Conservation (phyloP, 371 early-diverging fungal species). For the Gilbertella persicaria region DNA sequence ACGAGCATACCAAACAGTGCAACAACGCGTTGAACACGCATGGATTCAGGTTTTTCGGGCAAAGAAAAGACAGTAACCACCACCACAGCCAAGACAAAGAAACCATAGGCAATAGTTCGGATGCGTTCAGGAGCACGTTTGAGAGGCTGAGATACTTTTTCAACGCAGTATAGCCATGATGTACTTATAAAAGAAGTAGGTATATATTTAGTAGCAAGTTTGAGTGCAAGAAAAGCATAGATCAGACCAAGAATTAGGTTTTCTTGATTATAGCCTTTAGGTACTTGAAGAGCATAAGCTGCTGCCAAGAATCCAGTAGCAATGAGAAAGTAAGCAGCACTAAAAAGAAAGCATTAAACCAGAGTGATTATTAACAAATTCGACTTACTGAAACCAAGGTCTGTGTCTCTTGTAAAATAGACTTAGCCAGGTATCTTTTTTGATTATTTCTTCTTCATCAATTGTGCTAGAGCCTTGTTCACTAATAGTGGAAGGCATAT, state of each 20-base stretch:
- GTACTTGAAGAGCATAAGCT: conserved; percentile 43
- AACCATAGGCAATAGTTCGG: conserved; percentile 26
- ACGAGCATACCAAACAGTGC: conserved; percentile 75
- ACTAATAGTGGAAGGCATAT: conserved; percentile 6
- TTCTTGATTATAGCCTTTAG: conserved; percentile 41
- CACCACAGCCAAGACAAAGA: conserved; percentile 51
- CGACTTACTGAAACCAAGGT: conserved; percentile 27
- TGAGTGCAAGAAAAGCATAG: conserved; percentile 33
- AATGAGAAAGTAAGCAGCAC: conserved; percentile 38
- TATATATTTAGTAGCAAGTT: conserved; percentile 30
- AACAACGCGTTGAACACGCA: conserved; percentile 71
- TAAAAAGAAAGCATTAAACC: conserved; percentile 7
- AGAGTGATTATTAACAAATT: neutral
- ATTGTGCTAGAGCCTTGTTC: conserved; percentile 10
- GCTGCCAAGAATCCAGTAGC: conserved; percentile 42
- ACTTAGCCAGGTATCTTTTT: conserved; percentile 9
- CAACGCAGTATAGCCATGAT: conserved; percentile 20
- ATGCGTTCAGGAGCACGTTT: conserved; percentile 14
- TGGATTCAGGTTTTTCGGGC: conserved; percentile 55
- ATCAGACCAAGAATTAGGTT: conserved; percentile 38
- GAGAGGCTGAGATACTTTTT: conserved; percentile 22
- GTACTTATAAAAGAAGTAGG: conserved; percentile 28
- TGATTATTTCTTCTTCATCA: conserved; percentile 17
- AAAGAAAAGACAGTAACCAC: conserved; percentile 62
- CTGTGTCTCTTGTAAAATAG: conserved; percentile 15